Conservation (phyloP, 192 early-diverging fungal genomes). For the Podila clonocystis region DNA sequence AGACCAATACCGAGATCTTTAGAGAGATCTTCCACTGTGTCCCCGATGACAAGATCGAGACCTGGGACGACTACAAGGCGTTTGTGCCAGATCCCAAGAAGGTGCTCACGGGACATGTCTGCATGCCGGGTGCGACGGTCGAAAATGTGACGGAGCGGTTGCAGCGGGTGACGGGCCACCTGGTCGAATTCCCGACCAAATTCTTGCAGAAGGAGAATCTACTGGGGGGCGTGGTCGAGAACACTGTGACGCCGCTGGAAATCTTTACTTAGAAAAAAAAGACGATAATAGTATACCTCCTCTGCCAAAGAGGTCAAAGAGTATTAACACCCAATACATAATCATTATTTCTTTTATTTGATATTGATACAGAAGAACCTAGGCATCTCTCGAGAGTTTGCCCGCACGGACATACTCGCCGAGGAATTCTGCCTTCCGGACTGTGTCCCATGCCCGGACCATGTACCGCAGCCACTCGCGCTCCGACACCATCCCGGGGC, state of each 20-base stretch:
- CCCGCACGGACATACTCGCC: slow-evolving; percentile 23
- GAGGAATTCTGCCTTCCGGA: slow-evolving; percentile 38
- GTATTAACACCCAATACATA: too few relatives aligned
- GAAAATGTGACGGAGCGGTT: slow-evolving; percentile 51
- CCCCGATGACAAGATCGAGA: slow-evolving; percentile 77
- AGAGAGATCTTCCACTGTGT: slow-evolving; percentile 87
- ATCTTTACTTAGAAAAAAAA: slow-evolving; percentile 54
- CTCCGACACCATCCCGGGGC: slow-evolving; percentile 35
- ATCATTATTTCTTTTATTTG: too few relatives aligned
- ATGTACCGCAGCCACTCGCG: slow-evolving; percentile 43
- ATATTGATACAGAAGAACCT: background rate
- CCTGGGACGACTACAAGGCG: slow-evolving; percentile 61
- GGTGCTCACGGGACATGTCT: slow-evolving; percentile 59
- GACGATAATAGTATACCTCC: too few relatives aligned
- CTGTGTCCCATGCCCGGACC: slow-evolving; percentile 24
- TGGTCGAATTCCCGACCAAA: slow-evolving; percentile 62
- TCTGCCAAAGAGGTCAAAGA: too few relatives aligned
- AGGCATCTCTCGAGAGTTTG: slow-evolving; percentile 31
- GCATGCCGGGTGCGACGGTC: slow-evolving; percentile 54
- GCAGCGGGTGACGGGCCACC: slow-evolving; percentile 57
- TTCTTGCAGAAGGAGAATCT: slow-evolving; percentile 65
- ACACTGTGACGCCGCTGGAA: slow-evolving; percentile 60
- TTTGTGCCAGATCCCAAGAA: slow-evolving; percentile 58
- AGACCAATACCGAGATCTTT: slow-evolving; percentile 73
- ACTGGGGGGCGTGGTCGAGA: slow-evolving; percentile 53